These are phyloP conservation scores for Polyrhizophydium stewartii DNA, from an alignment of 371 early-diverging fungal genomes.

Conservation along the genomic window DNA sequence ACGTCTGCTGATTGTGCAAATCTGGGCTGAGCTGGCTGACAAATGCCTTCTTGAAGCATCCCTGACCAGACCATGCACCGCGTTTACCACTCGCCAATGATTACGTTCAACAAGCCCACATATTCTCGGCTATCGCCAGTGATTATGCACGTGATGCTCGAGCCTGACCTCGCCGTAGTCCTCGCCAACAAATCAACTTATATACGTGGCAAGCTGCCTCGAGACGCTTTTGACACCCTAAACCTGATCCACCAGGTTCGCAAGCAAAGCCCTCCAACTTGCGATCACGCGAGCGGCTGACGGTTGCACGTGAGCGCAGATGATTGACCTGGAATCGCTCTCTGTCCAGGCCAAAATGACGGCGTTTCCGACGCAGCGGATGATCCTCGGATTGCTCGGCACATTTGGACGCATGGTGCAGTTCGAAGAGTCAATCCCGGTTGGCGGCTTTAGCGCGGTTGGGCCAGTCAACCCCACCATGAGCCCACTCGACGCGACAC, in stretches of 20 bases:
- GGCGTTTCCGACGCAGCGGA: constrained; percentile 5
- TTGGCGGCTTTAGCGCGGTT: too few species aligned
- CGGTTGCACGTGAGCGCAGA: too few species aligned
- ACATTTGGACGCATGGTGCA: neutral
- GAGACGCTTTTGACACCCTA: too few species aligned
- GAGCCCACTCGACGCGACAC: too few species aligned
- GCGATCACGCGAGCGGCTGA: too few species aligned
- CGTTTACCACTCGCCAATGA: neutral
- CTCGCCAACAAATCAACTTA: too few species aligned
- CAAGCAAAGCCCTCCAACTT: too few species aligned
- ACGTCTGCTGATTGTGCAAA: too few species aligned
- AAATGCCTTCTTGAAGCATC: neutral
- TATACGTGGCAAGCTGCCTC: too few species aligned
- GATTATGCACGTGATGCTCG: constrained; percentile 1
- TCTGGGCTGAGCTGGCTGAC: too few species aligned
- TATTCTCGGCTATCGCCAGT: neutral
- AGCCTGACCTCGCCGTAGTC: neutral
- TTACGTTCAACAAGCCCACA: constrained; percentile 1
- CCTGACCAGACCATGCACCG: too few species aligned
- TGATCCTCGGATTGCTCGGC: constrained; percentile 7
- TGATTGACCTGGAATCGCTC: neutral
- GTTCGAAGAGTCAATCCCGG: constrained; percentile 1
- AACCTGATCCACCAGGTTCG: too few species aligned
- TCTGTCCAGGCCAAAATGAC: neutral
- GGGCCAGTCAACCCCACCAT: neutral